These are phyloP conservation scores for Mucor piriformis DNA, from an alignment of 371 early-diverging fungal species.

Conservation along the genomic window DNA sequence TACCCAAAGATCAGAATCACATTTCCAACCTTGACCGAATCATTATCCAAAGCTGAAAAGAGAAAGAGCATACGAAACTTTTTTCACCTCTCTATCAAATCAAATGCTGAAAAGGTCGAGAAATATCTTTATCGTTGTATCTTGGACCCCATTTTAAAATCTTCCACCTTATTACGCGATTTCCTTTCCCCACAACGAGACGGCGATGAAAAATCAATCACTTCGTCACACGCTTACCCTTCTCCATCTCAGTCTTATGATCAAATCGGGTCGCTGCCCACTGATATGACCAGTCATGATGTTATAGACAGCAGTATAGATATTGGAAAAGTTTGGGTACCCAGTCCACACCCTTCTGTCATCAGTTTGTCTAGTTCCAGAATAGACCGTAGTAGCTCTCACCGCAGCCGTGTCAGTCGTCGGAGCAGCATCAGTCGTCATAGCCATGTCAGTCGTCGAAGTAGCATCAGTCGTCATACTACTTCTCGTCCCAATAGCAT, in stretches of 20 bases:
- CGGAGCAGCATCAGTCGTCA: background rate
- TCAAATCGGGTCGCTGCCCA: background rate
- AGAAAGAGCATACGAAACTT: constrained; percentile 40
- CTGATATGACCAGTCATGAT: background rate
- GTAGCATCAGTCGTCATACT: background rate
- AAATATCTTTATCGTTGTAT: constrained; percentile 44
- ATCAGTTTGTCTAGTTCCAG: constrained; percentile 6
- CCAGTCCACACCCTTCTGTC: constrained; percentile 16
- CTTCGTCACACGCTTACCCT: background rate
- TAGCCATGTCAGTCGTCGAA: background rate
- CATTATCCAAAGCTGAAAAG: constrained; percentile 30
- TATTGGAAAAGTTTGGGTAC: constrained; percentile 20
- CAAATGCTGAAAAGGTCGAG: constrained; percentile 52
- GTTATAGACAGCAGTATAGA: constrained; percentile 3
- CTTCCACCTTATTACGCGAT: constrained; percentile 48
- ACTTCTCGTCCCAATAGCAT: background rate
- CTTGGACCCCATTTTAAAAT: constrained; percentile 31
- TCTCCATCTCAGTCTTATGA: constrained; percentile 9
- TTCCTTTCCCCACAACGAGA: constrained; percentile 54
- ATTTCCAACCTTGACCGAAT: constrained; percentile 40
- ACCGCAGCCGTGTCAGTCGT: background rate
- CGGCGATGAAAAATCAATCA: constrained; percentile 28
- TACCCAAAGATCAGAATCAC: constrained; percentile 50
- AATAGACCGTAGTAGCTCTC: background rate
- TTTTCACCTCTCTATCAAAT: constrained; percentile 27